Evolutionary conservation across 768 basidiomycete species (phyloP), one percentile per base, ranked within the genome.

Genomic region (Auriscalpium orientale): DNA sequence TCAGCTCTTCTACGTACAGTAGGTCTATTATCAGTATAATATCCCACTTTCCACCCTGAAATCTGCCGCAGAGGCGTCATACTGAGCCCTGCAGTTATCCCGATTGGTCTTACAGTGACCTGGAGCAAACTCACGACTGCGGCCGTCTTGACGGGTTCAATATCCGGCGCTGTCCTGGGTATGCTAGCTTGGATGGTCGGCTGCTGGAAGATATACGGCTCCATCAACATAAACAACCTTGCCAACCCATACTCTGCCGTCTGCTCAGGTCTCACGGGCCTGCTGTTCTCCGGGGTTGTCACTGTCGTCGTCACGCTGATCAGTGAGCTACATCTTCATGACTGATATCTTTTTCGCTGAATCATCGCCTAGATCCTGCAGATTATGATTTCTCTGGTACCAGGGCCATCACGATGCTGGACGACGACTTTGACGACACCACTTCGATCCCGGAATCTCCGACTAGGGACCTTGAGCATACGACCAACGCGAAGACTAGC

Each of bases 181-280:
- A 77, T 78, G 73, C 44, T 74, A 1, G 76, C 78, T 18, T 80
- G 78, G 77, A 76, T 79, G 73, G 69, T 79, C 9, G 73, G 76
- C 0, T 79, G 78, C 56, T 75, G 70, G 73, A 77, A 79, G 61
- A 77, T 76, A 50, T 76, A 71, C 48, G 76, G 71, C 50, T 54
- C 57, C 20, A 70, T 72, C 63, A 70, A 65, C 49, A 64, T 72
- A 37, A 53, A 67, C 3, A 72, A 70, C 60, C 58, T 71, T 16
- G 70, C 70, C 15, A 37, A 64, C 56, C 69, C 69, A 12, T 71
- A 71, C 60, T 72, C 70, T 6, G 69, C 71, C 2, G 66, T 72
- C 9, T 70, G 70, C 56, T 69, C 70, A 40, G 70, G 68, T 22
- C 56, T 69, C 15, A 68, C 70, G 11, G 65, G 69, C 11, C 55